Evolutionary conservation across 306 rosid species (phyloP).

Genomic region (barrel medic (Medicago truncatula)): MtrunA17r5.0-ANR NC_053043.1:9491001-9491500

Average conservation of each 20-base stretch:
- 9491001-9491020: constrained; percentile 56
- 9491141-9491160: constrained; percentile 26
- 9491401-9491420: too few relatives aligned
- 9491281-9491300: too few relatives aligned
- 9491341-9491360: too few relatives aligned
- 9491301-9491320: too few relatives aligned
- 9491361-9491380: too few relatives aligned
- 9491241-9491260: constrained; percentile 7
- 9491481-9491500: too few relatives aligned
- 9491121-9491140: constrained; percentile 39
- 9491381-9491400: too few relatives aligned
- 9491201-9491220: constrained; percentile 23
- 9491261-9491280: constrained; percentile 33
- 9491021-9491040: constrained; percentile 51
- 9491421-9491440: too few relatives aligned
- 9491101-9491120: constrained; percentile 44
- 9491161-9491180: constrained; percentile 10
- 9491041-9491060: constrained; percentile 1
- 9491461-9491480: too few relatives aligned
- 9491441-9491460: too few relatives aligned
- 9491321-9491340: too few relatives aligned
- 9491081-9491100: constrained; percentile 44
- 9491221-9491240: neutral
- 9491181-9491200: constrained; percentile 24
- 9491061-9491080: neutral